A percentile compares a stretch with the other conserved stretches of the same genome.
Evolutionary conservation across 345 rosid species (phyloP).

Genomic region (Lepidium didymum): DNA sequence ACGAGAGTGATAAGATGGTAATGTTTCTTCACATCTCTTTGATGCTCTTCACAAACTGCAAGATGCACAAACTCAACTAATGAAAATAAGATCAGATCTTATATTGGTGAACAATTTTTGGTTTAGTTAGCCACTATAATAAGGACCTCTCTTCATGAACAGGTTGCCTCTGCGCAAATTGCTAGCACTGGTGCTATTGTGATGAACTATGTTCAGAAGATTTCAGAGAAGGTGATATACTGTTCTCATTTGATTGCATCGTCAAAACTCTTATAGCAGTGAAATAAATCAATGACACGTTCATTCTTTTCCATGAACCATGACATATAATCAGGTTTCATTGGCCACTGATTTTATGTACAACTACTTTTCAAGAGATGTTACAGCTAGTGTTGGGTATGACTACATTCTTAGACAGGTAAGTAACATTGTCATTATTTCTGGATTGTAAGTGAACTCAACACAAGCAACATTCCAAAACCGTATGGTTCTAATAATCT

Average conservation of each 20-base stretch:
- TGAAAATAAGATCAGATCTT: not conserved
- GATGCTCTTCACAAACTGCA: not conserved
- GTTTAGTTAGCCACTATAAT: not conserved
- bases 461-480: not conserved
- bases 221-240: slow-evolving; percentile 76
- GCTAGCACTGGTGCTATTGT: slow-evolving; percentile 87
- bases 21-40: not conserved
- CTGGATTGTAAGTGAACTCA: not conserved
- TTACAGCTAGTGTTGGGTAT: slow-evolving; percentile 82
- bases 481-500: not conserved
- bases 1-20: slow-evolving; percentile 94
- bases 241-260: not conserved
- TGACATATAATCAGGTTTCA: slow-evolving; percentile 54
- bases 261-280: not conserved
- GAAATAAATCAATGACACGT: not conserved
- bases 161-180: slow-evolving; percentile 93
- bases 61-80: not conserved
- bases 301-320: not conserved
- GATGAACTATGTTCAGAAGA: slow-evolving; percentile 93
- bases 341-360: slow-evolving; percentile 83
- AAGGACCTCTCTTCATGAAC: not conserved
- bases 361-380: slow-evolving; percentile 86
- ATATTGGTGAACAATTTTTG: not conserved
- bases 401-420: slow-evolving; percentile 98
- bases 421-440: slow-evolving; percentile 26